Conservation (phyloP, 345 rosid species). For the Rhizophora mangle region DNA sequence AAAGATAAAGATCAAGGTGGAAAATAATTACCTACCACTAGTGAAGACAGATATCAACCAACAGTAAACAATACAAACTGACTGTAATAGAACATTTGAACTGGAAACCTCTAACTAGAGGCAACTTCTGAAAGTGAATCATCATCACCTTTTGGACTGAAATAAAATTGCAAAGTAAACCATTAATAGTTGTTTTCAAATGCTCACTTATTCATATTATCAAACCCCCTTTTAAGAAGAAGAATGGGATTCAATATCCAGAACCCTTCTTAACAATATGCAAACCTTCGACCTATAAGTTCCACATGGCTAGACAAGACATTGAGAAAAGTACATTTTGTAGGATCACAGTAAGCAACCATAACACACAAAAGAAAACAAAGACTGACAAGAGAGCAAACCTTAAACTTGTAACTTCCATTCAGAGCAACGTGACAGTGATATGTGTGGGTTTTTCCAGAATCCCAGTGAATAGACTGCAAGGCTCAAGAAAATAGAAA, state of each 20-base stretch:
- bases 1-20: too few species aligned
- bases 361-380: constrained; percentile 13
- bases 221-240: too few species aligned
- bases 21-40: too few species aligned
- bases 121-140: neutral
- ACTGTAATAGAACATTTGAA: neutral
- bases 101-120: neutral
- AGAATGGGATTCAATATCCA: too few species aligned
- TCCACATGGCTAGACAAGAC: constrained; percentile 47
- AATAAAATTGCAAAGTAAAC: too few species aligned
- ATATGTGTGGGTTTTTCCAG: constrained; percentile 42
- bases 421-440: constrained; percentile 47
- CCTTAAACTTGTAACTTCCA: constrained; percentile 56
- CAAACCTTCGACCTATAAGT: constrained; percentile 52
- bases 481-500: neutral
- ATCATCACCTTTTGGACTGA: too few species aligned
- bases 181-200: too few species aligned
- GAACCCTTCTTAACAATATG: neutral
- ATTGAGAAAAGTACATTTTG: constrained; percentile 45
- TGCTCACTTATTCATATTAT: too few species aligned
- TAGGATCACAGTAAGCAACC: constrained; percentile 54
- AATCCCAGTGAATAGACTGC: constrained; percentile 56
- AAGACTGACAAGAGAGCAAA: constrained; percentile 1
- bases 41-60: too few species aligned
- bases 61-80: too few species aligned